These are phyloP conservation scores for Puya raimondii DNA, from an alignment of 176 grass and related monocot genomes.

Conservation along the genomic window DNA sequence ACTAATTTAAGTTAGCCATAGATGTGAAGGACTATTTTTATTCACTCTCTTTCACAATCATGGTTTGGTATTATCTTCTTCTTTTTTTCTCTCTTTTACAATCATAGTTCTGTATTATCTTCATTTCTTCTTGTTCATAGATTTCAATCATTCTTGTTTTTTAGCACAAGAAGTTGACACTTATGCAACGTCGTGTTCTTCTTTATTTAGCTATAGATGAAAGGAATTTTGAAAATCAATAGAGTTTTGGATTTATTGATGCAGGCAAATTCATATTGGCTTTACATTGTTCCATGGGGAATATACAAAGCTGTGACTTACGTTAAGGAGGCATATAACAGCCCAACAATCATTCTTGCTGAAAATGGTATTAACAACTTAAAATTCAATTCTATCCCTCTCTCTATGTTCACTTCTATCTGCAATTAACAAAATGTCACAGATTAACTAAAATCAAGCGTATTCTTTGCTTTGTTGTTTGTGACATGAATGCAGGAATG, in stretches of 20 bases:
- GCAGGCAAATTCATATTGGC: conserved; percentile 61
- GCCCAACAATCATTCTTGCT: conserved; percentile 54
- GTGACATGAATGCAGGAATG: conserved; percentile 22
- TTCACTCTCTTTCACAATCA: too few species aligned
- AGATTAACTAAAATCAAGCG: not conserved
- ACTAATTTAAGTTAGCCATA: not conserved
- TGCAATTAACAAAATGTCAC: not conserved
- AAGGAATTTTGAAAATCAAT: not conserved
- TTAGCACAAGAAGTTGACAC: too few species aligned
- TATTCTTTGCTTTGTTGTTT: too few species aligned
- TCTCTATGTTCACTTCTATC: not conserved
- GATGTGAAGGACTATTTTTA: not conserved
- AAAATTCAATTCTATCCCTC: not conserved
- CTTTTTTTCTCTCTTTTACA: too few species aligned
- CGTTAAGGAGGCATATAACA: conserved; percentile 59
- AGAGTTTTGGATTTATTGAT: not conserved
- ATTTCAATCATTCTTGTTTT: too few species aligned
- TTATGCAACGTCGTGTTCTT: not conserved
- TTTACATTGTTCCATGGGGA: conserved; percentile 85
- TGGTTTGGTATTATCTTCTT: too few species aligned
- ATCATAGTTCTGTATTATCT: too few species aligned
- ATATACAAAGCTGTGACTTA: conserved; percentile 78
- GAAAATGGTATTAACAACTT: conserved; percentile 55
- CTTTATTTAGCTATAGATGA: not conserved
- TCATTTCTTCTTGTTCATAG: too few species aligned